phyloP scores from a whole-genome alignment of 1,284 basidiomycete genomes.

The Volvariella volvacea region DNA sequence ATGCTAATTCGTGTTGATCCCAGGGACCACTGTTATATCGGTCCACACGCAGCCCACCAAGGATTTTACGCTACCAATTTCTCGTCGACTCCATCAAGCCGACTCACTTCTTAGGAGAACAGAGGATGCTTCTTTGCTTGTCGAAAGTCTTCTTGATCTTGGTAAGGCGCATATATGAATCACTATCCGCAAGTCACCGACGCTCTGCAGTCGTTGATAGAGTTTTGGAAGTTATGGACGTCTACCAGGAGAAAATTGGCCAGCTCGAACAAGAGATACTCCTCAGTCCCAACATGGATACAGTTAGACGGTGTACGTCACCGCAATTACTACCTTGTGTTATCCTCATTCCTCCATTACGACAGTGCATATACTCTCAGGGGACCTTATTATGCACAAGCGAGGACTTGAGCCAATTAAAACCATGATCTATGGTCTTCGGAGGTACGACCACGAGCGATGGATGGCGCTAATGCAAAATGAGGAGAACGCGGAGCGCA shows the following conservation, averaged over 20 bases:
- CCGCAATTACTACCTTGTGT: background rate
- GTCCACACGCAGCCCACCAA: conserved; percentile 41
- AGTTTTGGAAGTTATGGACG: conserved; percentile 60
- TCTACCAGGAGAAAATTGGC: conserved; percentile 54
- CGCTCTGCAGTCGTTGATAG: conserved; percentile 55
- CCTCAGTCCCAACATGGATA: conserved; percentile 50
- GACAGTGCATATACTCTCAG: conserved; percentile 64
- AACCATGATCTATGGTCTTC: conserved; percentile 57
- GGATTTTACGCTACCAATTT: conserved; percentile 50
- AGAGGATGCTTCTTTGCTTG: conserved; percentile 56
- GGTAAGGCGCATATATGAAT: conserved; percentile 24
- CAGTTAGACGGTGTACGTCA: conserved; percentile 48
- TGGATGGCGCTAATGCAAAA: conserved; percentile 38
- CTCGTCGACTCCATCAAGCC: conserved; percentile 43
- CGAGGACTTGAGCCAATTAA: conserved; percentile 64
- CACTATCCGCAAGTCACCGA: background rate
- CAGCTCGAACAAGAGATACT: conserved; percentile 56
- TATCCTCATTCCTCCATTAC: conserved; percentile 3
- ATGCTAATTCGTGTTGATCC: background rate
- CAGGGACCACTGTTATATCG: conserved; percentile 47
- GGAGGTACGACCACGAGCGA: conserved; percentile 61
- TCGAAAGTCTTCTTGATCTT: conserved; percentile 59
- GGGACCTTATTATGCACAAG: conserved; percentile 65
- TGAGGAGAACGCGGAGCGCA: conserved; percentile 10
- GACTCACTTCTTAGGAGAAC: conserved; percentile 55